phyloP scores from a whole-genome alignment of 495 filamentous ascomycete species.

The Penicillium roqueforti region DNA sequence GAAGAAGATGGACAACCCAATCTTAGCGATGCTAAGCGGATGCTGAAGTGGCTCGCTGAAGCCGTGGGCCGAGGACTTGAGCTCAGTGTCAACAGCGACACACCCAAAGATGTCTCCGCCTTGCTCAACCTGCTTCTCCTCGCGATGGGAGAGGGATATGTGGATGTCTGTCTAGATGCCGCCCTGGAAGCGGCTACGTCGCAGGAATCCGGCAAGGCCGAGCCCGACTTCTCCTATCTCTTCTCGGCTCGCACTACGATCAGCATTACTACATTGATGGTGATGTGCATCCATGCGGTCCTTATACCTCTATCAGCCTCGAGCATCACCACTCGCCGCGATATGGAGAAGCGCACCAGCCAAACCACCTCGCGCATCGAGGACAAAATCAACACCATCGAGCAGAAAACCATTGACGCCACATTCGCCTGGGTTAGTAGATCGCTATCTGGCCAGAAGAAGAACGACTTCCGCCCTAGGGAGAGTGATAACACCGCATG shows the following conservation, averaged over 20 bases:
- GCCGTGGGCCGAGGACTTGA: constrained; percentile 91
- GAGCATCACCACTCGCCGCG: constrained; percentile 82
- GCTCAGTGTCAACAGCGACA: constrained; percentile 77
- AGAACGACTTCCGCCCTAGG: constrained; percentile 85
- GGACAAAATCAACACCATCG: constrained; percentile 79
- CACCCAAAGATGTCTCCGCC: constrained; percentile 88
- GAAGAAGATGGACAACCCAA: constrained; percentile 84
- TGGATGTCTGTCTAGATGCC: constrained; percentile 90
- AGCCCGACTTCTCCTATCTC: constrained; percentile 86
- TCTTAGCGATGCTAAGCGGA: constrained; percentile 83
- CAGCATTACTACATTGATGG: constrained; percentile 87
- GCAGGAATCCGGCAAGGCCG: constrained; percentile 71
- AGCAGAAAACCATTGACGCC: constrained; percentile 82
- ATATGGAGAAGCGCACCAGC: constrained; percentile 82
- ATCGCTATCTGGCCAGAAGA: constrained; percentile 76
- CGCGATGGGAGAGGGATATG: constrained; percentile 88
- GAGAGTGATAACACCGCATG: constrained; percentile 72
- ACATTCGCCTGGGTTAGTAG: constrained; percentile 73
- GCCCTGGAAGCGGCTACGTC: constrained; percentile 68
- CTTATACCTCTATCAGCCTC: constrained; percentile 83
- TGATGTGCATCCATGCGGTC: constrained; percentile 82
- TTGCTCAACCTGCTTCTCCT: constrained; percentile 79
- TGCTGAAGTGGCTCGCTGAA: constrained; percentile 97
- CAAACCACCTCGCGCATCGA: constrained; percentile 73
- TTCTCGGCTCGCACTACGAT: constrained; percentile 73